Percentiles rank a stretch among this genome's conserved stretches.
These are phyloP conservation scores for Castanea crenata DNA, from an alignment of 306 rosid species.

Conservation along the genomic window DNA sequence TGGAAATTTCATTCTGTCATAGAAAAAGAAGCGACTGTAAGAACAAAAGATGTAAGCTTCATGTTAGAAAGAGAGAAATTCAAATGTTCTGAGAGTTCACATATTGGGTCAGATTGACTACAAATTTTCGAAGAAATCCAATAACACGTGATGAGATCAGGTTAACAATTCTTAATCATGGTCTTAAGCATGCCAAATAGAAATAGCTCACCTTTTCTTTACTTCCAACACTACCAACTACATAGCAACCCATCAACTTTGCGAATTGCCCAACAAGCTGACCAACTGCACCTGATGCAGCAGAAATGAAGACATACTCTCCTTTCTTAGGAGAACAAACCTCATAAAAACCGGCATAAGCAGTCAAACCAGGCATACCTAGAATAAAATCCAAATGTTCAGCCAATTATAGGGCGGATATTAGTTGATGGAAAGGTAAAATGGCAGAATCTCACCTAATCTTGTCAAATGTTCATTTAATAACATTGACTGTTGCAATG, in stretches of 20 bases:
- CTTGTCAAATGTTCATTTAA: background rate
- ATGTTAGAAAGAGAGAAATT: background rate
- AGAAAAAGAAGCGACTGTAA: background rate
- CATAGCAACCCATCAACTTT: background rate
- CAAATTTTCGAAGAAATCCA: background rate
- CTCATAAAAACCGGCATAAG: slow-evolving; percentile 33
- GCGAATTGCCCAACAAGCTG: slow-evolving; percentile 32
- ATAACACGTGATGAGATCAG: background rate
- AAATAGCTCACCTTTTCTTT: background rate
- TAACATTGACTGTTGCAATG: background rate
- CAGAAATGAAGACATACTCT: slow-evolving; percentile 33
- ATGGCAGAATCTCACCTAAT: background rate
- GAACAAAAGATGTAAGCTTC: background rate
- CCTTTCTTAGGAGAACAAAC: slow-evolving; percentile 34
- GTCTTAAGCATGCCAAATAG: background rate
- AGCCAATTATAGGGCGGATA: no score
- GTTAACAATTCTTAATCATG: background rate
- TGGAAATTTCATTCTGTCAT: no score
- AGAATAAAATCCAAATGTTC: background rate
- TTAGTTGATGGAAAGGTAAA: background rate
- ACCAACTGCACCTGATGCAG: slow-evolving; percentile 40
- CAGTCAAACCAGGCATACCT: slow-evolving; percentile 39
- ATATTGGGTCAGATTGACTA: background rate
- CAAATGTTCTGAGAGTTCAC: background rate
- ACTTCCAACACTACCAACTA: background rate